A percentile compares a stretch with the other conserved stretches of the same genome.
Evolutionary conservation across 202 grass and related monocot species (phyloP).

Genomic region (Saccharum hybrid): DNA sequence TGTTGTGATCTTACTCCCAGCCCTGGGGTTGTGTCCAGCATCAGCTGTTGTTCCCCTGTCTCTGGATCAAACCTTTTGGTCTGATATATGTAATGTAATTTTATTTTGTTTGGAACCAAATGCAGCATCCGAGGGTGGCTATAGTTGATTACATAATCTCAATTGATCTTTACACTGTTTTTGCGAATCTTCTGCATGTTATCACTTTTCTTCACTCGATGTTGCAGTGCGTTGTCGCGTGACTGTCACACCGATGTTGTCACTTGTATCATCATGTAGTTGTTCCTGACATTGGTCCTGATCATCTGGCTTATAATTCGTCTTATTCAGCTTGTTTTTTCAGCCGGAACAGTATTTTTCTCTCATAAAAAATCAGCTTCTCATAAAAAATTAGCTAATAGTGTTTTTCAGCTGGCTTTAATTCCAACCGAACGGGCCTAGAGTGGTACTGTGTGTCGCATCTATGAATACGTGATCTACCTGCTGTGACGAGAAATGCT

Average conservation of each 20-base stretch:
- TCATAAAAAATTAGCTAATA: no score
- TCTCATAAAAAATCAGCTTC: no score
- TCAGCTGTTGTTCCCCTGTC: conserved; percentile 51
- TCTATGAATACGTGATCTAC: neutral
- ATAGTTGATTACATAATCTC: conserved; percentile 55
- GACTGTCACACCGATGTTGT: neutral
- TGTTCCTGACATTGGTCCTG: no score
- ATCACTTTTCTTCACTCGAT: neutral
- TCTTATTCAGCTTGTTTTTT: no score
- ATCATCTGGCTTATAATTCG: no score
- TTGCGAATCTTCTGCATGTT: neutral
- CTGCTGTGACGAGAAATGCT: conserved; percentile 2
- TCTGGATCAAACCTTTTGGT: conserved; percentile 73
- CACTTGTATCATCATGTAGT: neutral
- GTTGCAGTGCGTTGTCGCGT: neutral
- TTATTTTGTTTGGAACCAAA: conserved; percentile 69
- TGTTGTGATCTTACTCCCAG: conserved; percentile 56
- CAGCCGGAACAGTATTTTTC: no score
- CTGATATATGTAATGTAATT: conserved; percentile 69
- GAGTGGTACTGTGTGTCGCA: no score
- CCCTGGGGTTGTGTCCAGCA: conserved; percentile 60
- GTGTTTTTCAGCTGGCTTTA: no score
- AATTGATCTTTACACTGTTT: conserved; percentile 36
- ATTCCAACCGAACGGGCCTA: no score
- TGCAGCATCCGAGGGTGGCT: conserved; percentile 54